phyloP scores from a whole-genome alignment of 805 yeast species.

The Candida maesae region DNA sequence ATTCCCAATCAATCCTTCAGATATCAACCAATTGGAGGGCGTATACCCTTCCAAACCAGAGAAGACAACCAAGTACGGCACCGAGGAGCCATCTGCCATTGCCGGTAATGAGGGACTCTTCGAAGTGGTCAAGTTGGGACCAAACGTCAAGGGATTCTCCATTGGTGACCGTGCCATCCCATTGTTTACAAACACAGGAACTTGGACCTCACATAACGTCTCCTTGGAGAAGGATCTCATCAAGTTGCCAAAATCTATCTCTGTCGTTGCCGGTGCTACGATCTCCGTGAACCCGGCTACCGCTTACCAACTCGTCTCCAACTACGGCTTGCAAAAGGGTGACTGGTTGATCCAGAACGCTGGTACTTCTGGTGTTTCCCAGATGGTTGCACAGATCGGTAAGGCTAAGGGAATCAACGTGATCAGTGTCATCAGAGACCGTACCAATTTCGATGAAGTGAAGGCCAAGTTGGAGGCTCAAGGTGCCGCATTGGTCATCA shows the following conservation, averaged over 20 bases:
- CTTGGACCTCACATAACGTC: constrained; percentile 85
- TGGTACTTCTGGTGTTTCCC: constrained; percentile 93
- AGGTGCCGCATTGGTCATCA: constrained; percentile 86
- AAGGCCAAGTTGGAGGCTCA: constrained; percentile 49
- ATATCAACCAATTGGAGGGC: constrained; percentile 79
- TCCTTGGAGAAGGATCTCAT: constrained; percentile 50
- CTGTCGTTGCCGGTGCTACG: constrained; percentile 73
- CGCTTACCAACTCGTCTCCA: constrained; percentile 82
- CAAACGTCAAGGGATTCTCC: constrained; percentile 41
- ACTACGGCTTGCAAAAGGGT: constrained; percentile 42
- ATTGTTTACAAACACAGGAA: constrained; percentile 71
- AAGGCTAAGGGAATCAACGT: constrained; percentile 75
- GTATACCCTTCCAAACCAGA: constrained; percentile 78
- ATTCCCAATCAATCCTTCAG: constrained; percentile 88
- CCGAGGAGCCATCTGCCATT: constrained; percentile 67
- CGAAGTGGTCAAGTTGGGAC: constrained; percentile 73
- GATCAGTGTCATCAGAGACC: constrained; percentile 81
- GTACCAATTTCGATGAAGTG: constrained; percentile 69
- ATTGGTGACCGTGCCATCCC: constrained; percentile 92
- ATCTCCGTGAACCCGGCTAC: constrained; percentile 90
- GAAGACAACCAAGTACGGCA: constrained; percentile 46
- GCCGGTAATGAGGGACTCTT: constrained; percentile 95
- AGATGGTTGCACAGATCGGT: constrained; percentile 86
- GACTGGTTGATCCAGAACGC: constrained; percentile 97
- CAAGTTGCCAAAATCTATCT: constrained; percentile 47